Evolutionary conservation across 31 red algal genomes (phyloP).

Genomic region (Odonthalia washingtoniensis): DNA sequence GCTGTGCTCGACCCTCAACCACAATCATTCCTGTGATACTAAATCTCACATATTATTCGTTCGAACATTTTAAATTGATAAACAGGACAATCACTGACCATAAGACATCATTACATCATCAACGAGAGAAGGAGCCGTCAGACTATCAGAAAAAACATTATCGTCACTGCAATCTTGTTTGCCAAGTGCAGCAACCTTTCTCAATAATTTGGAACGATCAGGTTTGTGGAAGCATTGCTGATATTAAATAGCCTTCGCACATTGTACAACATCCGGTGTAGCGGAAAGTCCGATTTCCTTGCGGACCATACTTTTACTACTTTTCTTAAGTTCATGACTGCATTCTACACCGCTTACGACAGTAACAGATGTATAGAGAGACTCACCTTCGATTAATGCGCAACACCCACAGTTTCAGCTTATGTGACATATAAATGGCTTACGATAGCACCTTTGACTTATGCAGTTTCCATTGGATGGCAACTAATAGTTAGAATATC

Average conservation of each 20-base stretch:
- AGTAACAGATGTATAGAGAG: conserved; percentile 93
- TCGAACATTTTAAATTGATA: too few relatives aligned
- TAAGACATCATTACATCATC: neutral
- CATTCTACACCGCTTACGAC: conserved; percentile 71
- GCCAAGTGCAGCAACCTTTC: conserved; percentile 80
- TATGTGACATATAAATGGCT: conserved; percentile 82
- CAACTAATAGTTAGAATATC: conserved; percentile 98
- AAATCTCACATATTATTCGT: too few relatives aligned
- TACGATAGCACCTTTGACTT: conserved; percentile 96
- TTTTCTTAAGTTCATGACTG: conserved; percentile 72
- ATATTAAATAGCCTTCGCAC: conserved; percentile 75
- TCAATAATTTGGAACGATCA: conserved; percentile 98
- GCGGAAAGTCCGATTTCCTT: conserved; percentile 97
- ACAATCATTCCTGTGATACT: too few relatives aligned
- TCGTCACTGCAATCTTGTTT: conserved; percentile 43
- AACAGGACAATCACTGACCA: neutral
- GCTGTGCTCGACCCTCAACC: too few relatives aligned
- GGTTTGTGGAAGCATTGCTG: conserved; percentile 99
- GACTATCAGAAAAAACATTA: neutral
- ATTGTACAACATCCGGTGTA: conserved; percentile 87
- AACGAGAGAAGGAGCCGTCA: neutral
- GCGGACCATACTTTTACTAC: conserved; percentile 68
- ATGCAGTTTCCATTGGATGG: conserved; percentile 99
- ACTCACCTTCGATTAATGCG: conserved; percentile 95
- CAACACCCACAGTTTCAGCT: conserved; percentile 91